Evolutionary conservation across 23 red algal genomes (phyloP).

Genomic region (Gracilaria domingensis): DNA sequence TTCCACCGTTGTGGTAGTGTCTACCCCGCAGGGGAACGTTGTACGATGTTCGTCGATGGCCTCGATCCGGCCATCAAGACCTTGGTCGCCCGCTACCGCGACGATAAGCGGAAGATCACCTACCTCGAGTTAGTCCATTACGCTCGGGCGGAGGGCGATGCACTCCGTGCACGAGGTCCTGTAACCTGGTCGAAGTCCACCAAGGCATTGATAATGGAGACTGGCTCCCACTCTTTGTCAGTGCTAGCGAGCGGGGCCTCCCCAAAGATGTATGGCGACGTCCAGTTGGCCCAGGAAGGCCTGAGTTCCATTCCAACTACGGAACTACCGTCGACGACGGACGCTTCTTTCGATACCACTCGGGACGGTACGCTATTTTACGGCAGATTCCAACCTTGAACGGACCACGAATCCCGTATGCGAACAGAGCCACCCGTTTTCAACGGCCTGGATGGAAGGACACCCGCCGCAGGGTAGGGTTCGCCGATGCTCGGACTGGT

Average conservation of each 20-base stretch:
- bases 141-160: background rate
- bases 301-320: background rate
- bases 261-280: background rate
- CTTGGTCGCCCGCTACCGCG: background rate
- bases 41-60: slow-evolving; percentile 2
- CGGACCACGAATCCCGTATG: background rate
- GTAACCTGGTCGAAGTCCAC: background rate
- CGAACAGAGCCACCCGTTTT: background rate
- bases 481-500: background rate
- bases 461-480: background rate
- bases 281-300: background rate
- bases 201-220: background rate
- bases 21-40: background rate
- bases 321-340: background rate
- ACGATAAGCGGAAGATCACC: background rate
- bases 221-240: background rate
- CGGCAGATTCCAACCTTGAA: background rate
- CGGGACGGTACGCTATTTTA: background rate
- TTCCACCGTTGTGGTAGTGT: slow-evolving; percentile 6
- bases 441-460: slow-evolving; percentile 1
- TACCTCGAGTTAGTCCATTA: background rate
- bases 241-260: background rate
- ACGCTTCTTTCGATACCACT: background rate
- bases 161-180: background rate
- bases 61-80: background rate